Evolutionary conservation across 768 basidiomycete genomes (phyloP), one percentile per base, ranked within the genome.

Genomic region (Grammothele lineata): DNA sequence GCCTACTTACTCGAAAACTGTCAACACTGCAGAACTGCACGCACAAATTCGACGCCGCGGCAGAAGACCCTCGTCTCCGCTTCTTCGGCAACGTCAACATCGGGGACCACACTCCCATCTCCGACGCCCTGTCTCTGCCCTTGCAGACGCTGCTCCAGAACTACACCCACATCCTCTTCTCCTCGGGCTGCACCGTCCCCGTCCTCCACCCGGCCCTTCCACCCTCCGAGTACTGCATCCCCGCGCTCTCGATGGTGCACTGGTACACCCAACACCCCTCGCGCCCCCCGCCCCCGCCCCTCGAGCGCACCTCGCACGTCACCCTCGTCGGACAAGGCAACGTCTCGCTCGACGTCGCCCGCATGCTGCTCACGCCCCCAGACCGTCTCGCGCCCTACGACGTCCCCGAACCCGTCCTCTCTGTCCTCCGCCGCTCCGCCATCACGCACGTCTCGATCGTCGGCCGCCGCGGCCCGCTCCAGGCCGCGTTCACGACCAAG

Each of bases 241-340:
- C 92, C 1, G 92, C 93, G 0, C 72, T 96, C 3, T 81, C 79
- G 1, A 67, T 99, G 35, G 93, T 99, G 1, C 88, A 93, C 55
- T 97, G 93, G 94, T 98, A 99, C 69, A 98, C 95, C 11, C 83
- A 78, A 38, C 92, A 98, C 63, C 94, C 94, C 1, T 81, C 81
- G 8, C 69, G 72, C 9, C 73, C 77, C 0, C 61, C 48, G 27
- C 9, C 35, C 1, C 72, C 85, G 0, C 71, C 82, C 0, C 74
- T 92, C 2, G 78, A 88, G 24, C 75, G 74, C 33, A 66, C 80
- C 3, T 61, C 72, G 2, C 87, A 94, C 55, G 81, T 94, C 23
- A 81, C 89, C 1, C 69, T 99, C 44, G 85, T 98, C 36, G 95
- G 96, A 0, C 90, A 92, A 52, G 95, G 95, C 10, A 97, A 98